These are phyloP conservation scores for Narthecium ossifragum DNA, from an alignment of 106 monocot genomes.

Conservation along the genomic window DNA sequence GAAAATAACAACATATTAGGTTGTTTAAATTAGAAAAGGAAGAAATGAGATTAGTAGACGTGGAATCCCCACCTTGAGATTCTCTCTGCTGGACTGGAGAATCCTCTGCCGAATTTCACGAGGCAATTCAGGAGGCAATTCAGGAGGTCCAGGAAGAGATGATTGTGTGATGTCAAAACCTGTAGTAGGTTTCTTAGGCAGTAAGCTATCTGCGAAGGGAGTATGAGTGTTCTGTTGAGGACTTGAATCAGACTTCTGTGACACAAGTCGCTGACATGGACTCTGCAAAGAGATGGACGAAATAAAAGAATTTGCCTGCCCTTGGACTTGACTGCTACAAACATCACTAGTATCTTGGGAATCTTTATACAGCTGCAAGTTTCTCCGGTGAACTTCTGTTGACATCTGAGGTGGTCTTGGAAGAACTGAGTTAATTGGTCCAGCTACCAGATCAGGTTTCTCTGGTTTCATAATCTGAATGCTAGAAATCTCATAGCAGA, in stretches of 20 bases:
- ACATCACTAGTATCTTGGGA: background rate
- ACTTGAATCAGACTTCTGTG: conserved; percentile 9
- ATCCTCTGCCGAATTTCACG: conserved; percentile 13
- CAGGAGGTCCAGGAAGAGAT: conserved; percentile 20
- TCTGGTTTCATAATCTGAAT: conserved; percentile 3
- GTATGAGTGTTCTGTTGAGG: background rate
- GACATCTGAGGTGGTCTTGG: background rate
- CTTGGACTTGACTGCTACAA: conserved; percentile 8
- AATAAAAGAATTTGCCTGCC: conserved; percentile 7
- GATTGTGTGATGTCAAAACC: conserved; percentile 1
- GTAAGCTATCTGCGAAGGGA: background rate
- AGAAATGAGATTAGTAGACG: too few species aligned
- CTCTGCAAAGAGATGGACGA: conserved; percentile 2
- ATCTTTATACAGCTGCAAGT: background rate
- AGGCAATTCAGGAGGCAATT: too few species aligned
- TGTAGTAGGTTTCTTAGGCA: background rate
- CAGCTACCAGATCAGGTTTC: conserved; percentile 2
- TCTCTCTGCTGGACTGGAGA: conserved; percentile 8
- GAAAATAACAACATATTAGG: too few species aligned
- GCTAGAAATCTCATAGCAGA: conserved; percentile 2
- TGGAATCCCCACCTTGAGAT: too few species aligned
- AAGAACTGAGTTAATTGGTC: background rate
- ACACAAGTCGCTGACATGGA: conserved; percentile 5
- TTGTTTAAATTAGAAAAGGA: too few species aligned
- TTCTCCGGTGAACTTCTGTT: conserved; percentile 5